Evolutionary conservation across 2,329 filamentous ascomycete genomes (phyloP).

Genomic region (Verticillium dahliae): DNA sequence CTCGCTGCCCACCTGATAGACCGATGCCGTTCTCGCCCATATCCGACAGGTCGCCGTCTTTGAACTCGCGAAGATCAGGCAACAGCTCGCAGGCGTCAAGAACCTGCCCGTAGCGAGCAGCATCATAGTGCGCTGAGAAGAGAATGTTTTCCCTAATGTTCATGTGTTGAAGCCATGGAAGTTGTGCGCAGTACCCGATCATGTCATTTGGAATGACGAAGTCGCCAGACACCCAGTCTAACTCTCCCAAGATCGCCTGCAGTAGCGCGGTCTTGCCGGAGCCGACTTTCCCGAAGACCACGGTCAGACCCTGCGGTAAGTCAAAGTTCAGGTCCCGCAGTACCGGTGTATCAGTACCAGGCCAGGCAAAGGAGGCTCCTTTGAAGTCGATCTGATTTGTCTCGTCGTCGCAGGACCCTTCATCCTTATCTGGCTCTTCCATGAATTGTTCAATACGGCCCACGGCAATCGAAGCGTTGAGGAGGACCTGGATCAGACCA

Average conservation of each 20-base stretch:
- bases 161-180: constrained; percentile 60
- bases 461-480: constrained; percentile 80
- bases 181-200: constrained; percentile 51
- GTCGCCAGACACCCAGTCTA: constrained; percentile 57
- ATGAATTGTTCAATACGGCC: constrained; percentile 81
- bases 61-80: constrained; percentile 49
- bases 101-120: constrained; percentile 49
- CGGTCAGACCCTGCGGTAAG: constrained; percentile 43
- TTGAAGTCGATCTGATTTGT: constrained; percentile 44
- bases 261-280: constrained; percentile 56
- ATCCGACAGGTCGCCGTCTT: constrained; percentile 49
- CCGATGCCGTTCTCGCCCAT: constrained; percentile 59
- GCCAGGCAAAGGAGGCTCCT: constrained; percentile 72
- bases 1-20: constrained; percentile 57
- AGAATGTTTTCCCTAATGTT: constrained; percentile 59
- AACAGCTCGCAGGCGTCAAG: constrained; percentile 54
- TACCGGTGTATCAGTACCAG: constrained; percentile 52
- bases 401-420: constrained; percentile 26
- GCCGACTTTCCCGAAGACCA: constrained; percentile 54
- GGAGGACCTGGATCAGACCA: constrained; percentile 63
- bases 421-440: constrained; percentile 71
- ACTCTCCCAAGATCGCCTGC: constrained; percentile 52
- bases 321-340: constrained; percentile 38
- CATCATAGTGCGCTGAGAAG: constrained; percentile 52
- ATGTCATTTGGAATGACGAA: constrained; percentile 40